Base-by-base conservation (phyloP, 108 stramenopile genomes). In the Cyclotella kingstonii region DNA sequence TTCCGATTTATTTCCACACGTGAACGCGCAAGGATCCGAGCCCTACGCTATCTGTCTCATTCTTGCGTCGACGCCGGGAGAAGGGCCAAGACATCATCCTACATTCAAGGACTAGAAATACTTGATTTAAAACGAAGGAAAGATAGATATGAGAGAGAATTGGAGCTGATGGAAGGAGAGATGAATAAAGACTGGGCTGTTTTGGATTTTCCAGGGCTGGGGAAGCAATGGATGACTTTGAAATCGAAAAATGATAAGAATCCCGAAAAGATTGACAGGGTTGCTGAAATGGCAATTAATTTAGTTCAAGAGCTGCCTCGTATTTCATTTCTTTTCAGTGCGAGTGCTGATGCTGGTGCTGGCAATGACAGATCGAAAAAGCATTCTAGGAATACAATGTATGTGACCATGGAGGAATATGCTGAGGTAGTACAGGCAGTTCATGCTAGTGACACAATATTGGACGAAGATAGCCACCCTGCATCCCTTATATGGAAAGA, bases 11-110 rank as follows among this genome's bases (percentile, higher is more conserved):
- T 57, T 31, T 45, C 67, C 22, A 8, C 43, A 31, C 61, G 65
- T 39, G 64, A 65, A 60, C 38, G 73, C 36, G 73, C 73, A 7
- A 50, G 64, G 8, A 50, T 23, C 26, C 73, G 61, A 6, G 73
- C 73, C 0, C 55, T 74, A 30, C 49, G 65, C 28, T 74, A 74
- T 18, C 60, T 74, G 18, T 66, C 64, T 52, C 60, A 74, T 19
- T 74, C 73, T 27, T 74, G 73, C 52, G 64, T 74, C 14, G 73
- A 74, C 39, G 59, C 73, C 31, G 73, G 73, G 8, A 48, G 73
- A 5, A 66, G 55, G 33, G 47, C 73, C 23, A 74, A 74, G 36
- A 74, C 73, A 10, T 28, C 57, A 27, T 74, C 73, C 10, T 74
- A 74, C 43, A 35, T 74, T 31, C 50, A 65, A 35, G 64, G 65